These are phyloP conservation scores for Penicillium simplicissimum DNA, from an alignment of 495 filamentous ascomycete genomes.

Conservation along the genomic window DNA sequence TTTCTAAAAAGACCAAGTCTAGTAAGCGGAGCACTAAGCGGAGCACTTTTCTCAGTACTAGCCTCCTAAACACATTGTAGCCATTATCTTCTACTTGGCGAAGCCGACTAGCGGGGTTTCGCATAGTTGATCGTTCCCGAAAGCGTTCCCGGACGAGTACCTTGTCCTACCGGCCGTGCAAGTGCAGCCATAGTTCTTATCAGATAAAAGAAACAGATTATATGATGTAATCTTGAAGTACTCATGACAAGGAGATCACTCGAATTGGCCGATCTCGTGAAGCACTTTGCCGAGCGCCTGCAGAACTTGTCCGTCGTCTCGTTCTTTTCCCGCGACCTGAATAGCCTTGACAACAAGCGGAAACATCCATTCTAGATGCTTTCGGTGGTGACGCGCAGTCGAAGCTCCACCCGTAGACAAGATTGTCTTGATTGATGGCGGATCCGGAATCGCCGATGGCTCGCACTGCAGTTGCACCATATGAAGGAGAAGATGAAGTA, in stretches of 20 bases:
- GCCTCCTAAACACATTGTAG: too few species aligned
- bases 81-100: too few species aligned
- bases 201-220: constrained; percentile 16
- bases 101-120: too few species aligned
- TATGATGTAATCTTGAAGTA: not conserved
- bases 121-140: too few species aligned
- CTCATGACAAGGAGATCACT: constrained; percentile 3
- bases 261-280: constrained; percentile 57
- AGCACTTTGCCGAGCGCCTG: constrained; percentile 67
- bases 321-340: constrained; percentile 63
- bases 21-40: too few species aligned
- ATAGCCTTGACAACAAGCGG: constrained; percentile 73
- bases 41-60: too few species aligned
- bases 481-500: constrained; percentile 67
- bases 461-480: constrained; percentile 69
- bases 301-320: constrained; percentile 58
- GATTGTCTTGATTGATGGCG: constrained; percentile 43
- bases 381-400: constrained; percentile 40
- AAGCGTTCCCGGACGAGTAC: too few species aligned
- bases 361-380: constrained; percentile 81
- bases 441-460: constrained; percentile 68
- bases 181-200: not conserved
- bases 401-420: constrained; percentile 21
- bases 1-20: too few species aligned
- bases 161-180: too few species aligned